Evolutionary conservation across 2,329 filamentous ascomycete genomes (phyloP).

Genomic region (Uncinocarpus reesii): DNA sequence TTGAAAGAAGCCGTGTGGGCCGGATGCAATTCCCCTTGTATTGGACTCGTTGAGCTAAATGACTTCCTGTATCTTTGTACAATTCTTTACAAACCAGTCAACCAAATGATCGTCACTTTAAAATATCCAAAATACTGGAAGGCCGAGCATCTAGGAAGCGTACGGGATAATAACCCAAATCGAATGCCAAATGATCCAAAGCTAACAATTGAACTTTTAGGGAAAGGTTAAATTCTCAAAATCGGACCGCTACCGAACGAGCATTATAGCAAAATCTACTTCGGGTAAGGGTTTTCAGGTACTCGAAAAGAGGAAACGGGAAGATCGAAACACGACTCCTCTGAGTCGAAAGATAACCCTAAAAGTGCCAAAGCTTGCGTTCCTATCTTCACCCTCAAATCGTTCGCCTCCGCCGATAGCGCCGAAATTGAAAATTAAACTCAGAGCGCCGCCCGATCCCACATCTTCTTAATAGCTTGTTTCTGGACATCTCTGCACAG

Average conservation of each 20-base stretch:
- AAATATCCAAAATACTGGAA: conserved; percentile 50
- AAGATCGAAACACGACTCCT: conserved; percentile 22
- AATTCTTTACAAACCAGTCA: conserved; percentile 46
- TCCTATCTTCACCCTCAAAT: conserved; percentile 23
- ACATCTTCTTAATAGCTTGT: background rate
- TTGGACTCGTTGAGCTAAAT: conserved; percentile 45
- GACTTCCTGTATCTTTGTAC: conserved; percentile 49
- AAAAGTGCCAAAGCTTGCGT: conserved; percentile 31
- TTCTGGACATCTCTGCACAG: no score
- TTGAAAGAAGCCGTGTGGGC: conserved; percentile 48
- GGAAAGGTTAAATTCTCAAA: conserved; percentile 37
- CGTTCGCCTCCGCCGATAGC: conserved; percentile 22
- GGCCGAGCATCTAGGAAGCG: conserved; percentile 44
- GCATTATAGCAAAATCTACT: conserved; percentile 19
- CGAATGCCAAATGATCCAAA: background rate
- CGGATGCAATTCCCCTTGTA: conserved; percentile 43
- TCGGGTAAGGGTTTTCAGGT: conserved; percentile 2
- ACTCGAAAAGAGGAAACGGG: conserved; percentile 32
- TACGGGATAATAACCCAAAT: conserved; percentile 19
- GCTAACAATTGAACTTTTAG: conserved; percentile 17
- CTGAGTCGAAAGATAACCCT: conserved; percentile 34
- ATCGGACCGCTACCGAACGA: conserved; percentile 32
- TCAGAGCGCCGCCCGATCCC: conserved; percentile 19
- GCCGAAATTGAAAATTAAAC: conserved; percentile 35
- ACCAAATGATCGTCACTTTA: conserved; percentile 41